Percentiles rank a stretch among this genome's conserved stretches.
phyloP scores from a whole-genome alignment of 2,329 filamentous ascomycete species.

The Penicillium sp. region DNA sequence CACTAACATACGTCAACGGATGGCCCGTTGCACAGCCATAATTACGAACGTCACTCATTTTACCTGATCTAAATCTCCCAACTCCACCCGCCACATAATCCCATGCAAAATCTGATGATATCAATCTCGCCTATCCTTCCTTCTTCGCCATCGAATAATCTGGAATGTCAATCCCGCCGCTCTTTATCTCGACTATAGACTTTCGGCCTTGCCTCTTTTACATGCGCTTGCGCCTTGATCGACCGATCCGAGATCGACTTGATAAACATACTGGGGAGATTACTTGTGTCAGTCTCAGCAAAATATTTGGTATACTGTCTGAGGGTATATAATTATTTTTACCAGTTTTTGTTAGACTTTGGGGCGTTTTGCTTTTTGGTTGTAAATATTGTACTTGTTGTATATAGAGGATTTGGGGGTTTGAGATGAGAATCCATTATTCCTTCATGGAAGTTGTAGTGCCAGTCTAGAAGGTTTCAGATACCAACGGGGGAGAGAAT shows the following conservation, averaged over 20 bases:
- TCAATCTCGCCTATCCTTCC: neutral
- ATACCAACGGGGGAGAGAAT: no score
- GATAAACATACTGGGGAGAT: neutral
- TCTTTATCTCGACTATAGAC: neutral
- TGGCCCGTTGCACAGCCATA: constrained; percentile 31
- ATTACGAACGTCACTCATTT: constrained; percentile 1
- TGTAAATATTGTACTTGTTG: neutral
- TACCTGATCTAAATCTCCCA: neutral
- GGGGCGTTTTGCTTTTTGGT: neutral
- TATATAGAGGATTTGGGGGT: neutral
- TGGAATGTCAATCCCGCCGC: neutral
- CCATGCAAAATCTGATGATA: neutral
- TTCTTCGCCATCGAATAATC: neutral
- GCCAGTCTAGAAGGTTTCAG: no score
- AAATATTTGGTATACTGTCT: neutral
- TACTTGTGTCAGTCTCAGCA: neutral
- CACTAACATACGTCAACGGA: constrained; percentile 31
- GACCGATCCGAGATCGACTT: neutral
- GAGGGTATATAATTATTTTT: neutral
- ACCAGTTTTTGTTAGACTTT: neutral
- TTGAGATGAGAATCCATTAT: no score
- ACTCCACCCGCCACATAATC: neutral
- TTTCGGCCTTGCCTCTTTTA: neutral
- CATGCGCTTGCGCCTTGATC: neutral
- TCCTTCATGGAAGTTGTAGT: no score